Evolutionary conservation across 1,139 yeast genomes (phyloP).

Genomic region (Kodamaea alishanica): DNA sequence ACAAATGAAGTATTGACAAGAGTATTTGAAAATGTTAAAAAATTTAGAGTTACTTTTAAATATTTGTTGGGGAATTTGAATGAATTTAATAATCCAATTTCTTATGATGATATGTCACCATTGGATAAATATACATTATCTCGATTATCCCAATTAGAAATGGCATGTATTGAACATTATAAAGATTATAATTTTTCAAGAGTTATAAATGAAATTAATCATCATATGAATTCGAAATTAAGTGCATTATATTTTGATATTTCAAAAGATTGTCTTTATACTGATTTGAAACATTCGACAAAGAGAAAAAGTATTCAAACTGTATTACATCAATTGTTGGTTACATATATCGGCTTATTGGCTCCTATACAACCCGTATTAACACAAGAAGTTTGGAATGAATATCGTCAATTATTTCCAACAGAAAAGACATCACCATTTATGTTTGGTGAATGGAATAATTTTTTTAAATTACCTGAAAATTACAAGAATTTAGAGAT

Average conservation of each 20-base stretch:
- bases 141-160: conserved; percentile 49
- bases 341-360: conserved; percentile 59
- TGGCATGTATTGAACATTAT: conserved; percentile 43
- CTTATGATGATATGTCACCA: conserved; percentile 41
- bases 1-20: conserved; percentile 71
- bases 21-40: conserved; percentile 77
- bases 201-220: conserved; percentile 59
- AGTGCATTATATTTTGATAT: conserved; percentile 86
- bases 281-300: conserved; percentile 48
- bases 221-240: conserved; percentile 69
- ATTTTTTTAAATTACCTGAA: conserved; percentile 28
- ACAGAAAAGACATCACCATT: conserved; percentile 46
- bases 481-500: conserved; percentile 22
- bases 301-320: conserved; percentile 69
- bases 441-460: conserved; percentile 37
- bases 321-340: conserved; percentile 60
- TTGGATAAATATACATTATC: conserved; percentile 67
- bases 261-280: conserved; percentile 80
- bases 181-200: conserved; percentile 61
- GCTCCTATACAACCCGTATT: conserved; percentile 82
- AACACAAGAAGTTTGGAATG: conserved; percentile 85
- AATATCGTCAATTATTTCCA: conserved; percentile 34
- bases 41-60: conserved; percentile 76
- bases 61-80: conserved; percentile 75
- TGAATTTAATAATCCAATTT: conserved; percentile 25